These are phyloP conservation scores for Hanseniaspora meyeri DNA, from an alignment of 805 yeast genomes.

Conservation along the genomic window DNA sequence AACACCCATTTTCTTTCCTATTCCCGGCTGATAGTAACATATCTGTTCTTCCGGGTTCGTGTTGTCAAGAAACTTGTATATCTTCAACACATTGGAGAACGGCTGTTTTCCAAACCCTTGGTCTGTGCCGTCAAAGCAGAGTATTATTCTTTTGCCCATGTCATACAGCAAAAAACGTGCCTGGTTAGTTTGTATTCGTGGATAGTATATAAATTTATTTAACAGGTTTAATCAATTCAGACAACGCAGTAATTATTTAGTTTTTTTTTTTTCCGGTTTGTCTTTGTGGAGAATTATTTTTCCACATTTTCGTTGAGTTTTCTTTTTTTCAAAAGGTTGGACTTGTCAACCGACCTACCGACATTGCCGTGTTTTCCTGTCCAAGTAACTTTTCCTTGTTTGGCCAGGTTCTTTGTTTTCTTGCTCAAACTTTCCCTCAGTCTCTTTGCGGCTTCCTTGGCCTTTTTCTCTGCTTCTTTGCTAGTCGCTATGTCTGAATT, in stretches of 20 bases:
- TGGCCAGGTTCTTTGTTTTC: constrained; percentile 29
- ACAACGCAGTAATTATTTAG: background rate
- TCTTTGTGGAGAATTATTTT: background rate
- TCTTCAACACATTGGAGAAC: constrained; percentile 41
- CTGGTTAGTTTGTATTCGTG: background rate
- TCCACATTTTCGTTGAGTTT: background rate
- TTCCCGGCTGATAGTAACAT: constrained; percentile 59
- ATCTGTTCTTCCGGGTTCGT: constrained; percentile 32
- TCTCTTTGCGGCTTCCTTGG: constrained; percentile 42
- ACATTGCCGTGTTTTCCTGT: constrained; percentile 86
- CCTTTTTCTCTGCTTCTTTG: constrained; percentile 50
- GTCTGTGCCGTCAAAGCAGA: constrained; percentile 55
- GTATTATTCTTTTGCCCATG: constrained; percentile 33
- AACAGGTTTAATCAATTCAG: background rate
- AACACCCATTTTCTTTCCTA: constrained; percentile 41
- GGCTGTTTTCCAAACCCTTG: constrained; percentile 46
- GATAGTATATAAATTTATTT: no score
- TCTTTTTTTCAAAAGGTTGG: constrained; percentile 8
- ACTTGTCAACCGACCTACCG: constrained; percentile 36
- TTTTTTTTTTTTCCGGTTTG: background rate
- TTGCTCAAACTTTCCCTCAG: constrained; percentile 40
- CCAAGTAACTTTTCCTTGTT: constrained; percentile 86
- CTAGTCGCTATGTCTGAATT: constrained; percentile 28
- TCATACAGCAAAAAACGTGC: background rate
- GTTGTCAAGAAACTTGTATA: constrained; percentile 42